Base-by-base conservation (phyloP, 441 rosid species). In the Pelargonium citronellum region DNA sequence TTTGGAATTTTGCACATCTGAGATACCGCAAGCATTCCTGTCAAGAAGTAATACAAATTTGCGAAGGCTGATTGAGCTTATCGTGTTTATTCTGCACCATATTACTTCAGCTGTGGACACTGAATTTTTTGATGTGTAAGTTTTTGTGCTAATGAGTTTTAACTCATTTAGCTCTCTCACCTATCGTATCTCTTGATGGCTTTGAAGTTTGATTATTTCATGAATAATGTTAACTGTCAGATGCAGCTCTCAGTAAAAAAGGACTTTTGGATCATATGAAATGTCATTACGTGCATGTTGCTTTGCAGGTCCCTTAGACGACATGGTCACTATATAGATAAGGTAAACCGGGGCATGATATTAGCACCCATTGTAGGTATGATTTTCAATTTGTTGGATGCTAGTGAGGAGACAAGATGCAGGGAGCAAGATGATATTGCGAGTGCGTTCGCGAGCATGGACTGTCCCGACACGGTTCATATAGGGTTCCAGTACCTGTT, bases 71-170 rank as follows among this genome's bases (percentile, higher is more conserved):
- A 87, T 95, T 53, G 99, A 95, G 78, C 75, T 92, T 79, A 80
- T 91, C 44, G 84, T 92, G 20, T 92, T 95, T 73, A 87, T 93
- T 81, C 85, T 95, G 77, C 92, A 83, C 80, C 89, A 95, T 71
- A 80, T 88, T 75, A 89, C 97, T 64, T 89, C 96, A 44, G 84
- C 93, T 10, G 91, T 87, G 44, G 96, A 92, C 82, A 86, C 91
- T 17, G 97, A 95, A 75, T 92, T 94, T 82, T 91, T 92, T 80
- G 93, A 92, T 74, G 75, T 92, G 97, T 95, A 84, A 91, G 97
- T 79, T 77, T 58, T 73, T 67, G 8, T 20, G 61, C 67, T 11
- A 16, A 62, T 69, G 55, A 57, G 68, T 43, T 69, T 17, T 75
- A 71, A 66, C 39, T 19, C 64, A 41, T 63, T 55, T 27, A 37